Evolutionary conservation across 2,329 filamentous ascomycete species (phyloP).

Genomic region (Ambrosiella xylebori): DNA sequence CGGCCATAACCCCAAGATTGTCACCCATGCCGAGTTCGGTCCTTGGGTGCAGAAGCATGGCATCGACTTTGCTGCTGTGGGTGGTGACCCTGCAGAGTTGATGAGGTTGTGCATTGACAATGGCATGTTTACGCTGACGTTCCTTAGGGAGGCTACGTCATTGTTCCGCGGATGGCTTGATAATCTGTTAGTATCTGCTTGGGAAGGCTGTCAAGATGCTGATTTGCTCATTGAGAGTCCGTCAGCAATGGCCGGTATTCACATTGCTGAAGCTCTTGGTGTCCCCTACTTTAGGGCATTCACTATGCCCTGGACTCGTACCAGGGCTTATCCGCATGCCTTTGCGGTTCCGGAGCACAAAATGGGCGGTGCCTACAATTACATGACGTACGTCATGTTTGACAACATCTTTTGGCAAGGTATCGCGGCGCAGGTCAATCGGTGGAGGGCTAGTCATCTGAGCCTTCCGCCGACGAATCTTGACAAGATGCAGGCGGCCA

Average conservation of each 20-base stretch:
- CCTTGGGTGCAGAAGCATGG: slow-evolving; percentile 82
- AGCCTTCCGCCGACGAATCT: slow-evolving; percentile 64
- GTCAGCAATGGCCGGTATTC: slow-evolving; percentile 92
- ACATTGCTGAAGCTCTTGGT: slow-evolving; percentile 80
- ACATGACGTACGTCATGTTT: slow-evolving; percentile 88
- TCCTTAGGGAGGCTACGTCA: slow-evolving; percentile 68
- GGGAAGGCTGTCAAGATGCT: slow-evolving; percentile 65
- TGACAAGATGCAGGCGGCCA: slow-evolving; percentile 87
- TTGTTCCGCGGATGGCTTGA: slow-evolving; percentile 95
- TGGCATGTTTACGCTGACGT: slow-evolving; percentile 88
- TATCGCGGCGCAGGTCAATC: slow-evolving; percentile 78
- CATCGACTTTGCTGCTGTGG: slow-evolving; percentile 78
- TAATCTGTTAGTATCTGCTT: slow-evolving; percentile 65
- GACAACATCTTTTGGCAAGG: slow-evolving; percentile 95
- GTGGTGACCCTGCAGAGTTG: slow-evolving; percentile 79
- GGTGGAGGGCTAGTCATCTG: slow-evolving; percentile 71
- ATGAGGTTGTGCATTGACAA: slow-evolving; percentile 96
- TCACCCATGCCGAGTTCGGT: slow-evolving; percentile 81
- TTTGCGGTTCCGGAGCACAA: slow-evolving; percentile 87
- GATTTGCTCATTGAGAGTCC: slow-evolving; percentile 91
- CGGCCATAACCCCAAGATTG: slow-evolving; percentile 73
- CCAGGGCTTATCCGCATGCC: slow-evolving; percentile 86
- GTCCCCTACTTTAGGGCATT: slow-evolving; percentile 97
- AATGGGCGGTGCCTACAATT: slow-evolving; percentile 90
- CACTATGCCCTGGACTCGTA: slow-evolving; percentile 97